phyloP scores from a whole-genome alignment of 805 yeast genomes.

The Alloascoidea africana region DNA sequence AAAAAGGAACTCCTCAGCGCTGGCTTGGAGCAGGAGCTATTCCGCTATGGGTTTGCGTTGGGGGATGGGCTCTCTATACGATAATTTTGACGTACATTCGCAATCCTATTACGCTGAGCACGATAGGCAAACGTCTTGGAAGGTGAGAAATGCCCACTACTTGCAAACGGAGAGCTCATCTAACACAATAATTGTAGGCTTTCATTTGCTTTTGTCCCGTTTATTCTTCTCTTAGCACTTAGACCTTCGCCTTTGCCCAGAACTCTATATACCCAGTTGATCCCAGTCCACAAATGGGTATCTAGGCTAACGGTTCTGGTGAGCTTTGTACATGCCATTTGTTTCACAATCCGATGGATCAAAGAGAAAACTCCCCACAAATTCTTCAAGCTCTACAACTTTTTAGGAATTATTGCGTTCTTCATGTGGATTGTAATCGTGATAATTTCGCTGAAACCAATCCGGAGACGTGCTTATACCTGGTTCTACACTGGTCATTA shows the following conservation, averaged over 20 bases:
- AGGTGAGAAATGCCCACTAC: background rate
- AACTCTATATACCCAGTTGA: constrained; percentile 51
- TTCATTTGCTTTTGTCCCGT: constrained; percentile 62
- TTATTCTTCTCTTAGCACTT: constrained; percentile 56
- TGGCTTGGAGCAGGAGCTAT: background rate
- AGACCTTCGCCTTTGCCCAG: constrained; percentile 80
- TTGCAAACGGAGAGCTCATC: background rate
- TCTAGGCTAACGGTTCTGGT: constrained; percentile 62
- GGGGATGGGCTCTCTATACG: background rate
- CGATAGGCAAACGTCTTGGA: background rate
- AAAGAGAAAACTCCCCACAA: constrained; percentile 32
- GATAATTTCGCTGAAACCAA: constrained; percentile 46
- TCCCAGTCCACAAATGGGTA: constrained; percentile 88
- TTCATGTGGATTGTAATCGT: constrained; percentile 44
- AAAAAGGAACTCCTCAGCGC: background rate
- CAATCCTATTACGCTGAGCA: background rate
- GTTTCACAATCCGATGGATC: constrained; percentile 40
- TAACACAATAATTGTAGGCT: too few relatives aligned
- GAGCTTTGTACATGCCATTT: constrained; percentile 43
- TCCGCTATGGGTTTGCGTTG: background rate
- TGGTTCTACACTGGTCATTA: constrained; percentile 63
- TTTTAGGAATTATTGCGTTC: constrained; percentile 60
- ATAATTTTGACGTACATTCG: background rate
- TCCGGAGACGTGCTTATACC: constrained; percentile 47
- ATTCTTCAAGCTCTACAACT: constrained; percentile 37